Base-by-base conservation (phyloP, 2,329 filamentous ascomycete species). In the Bipolaris bicolor region DNA sequence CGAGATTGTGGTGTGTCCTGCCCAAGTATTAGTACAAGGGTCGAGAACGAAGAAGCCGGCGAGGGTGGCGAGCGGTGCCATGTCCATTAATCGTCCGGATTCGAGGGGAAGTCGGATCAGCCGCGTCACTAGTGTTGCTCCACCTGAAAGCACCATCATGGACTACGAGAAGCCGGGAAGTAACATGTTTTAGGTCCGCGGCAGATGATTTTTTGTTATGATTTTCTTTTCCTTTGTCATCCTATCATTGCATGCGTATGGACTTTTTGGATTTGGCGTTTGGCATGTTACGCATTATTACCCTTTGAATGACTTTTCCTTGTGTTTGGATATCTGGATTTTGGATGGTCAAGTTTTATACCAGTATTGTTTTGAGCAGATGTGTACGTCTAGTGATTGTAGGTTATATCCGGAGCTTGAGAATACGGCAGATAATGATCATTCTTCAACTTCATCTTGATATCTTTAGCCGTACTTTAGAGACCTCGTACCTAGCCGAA, bases 1-100 rank as follows among this genome's bases (percentile, higher is more conserved):
- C 65, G 93, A 98, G 81, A 91, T 96, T 63, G 93, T 98, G 45
- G 92, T 99, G 43, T 96, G 90, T 73, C 94, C 94, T 9, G 95
- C 96, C 6, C 94, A 98, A 77, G 95, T 99, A 34, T 85, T 98
- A 59, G 86, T 97, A 41, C 90, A 89, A 22, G 74, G 71, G 52
- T 65, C 74, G 6, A 74, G 72, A 24, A 77, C 78, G 37, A 82
- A 81, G 69, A 82, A 81, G 67, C 77, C 82, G 20, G 81, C 82
- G 3, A 73, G 81, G 29, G 79, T 82, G 7, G 70, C 81, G 73
- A 81, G 79, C 64, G 80, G 80, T 2, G 80, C 80, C 7, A 82
- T 83, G 80, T 79, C 80, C 52, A 79, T 82, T 49, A 75, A 76
- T 37, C 60, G 70, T 26, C 64, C 66, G 11, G 60, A 62, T 26